Evolutionary conservation across 108 stramenopile genomes (phyloP).

Genomic region (Schizochytrium sp.): DNA sequence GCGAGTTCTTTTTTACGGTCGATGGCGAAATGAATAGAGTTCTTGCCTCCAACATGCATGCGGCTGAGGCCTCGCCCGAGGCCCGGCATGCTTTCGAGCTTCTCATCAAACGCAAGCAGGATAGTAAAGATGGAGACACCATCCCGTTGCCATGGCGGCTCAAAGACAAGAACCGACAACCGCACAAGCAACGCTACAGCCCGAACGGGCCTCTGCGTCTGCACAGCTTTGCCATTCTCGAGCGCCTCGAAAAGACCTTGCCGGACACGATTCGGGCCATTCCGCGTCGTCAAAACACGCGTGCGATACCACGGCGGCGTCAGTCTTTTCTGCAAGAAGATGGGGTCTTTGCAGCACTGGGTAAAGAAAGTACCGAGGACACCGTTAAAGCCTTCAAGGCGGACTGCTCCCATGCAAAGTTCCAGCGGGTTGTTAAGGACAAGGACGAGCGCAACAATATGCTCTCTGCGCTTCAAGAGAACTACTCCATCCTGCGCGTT

Average conservation of each 20-base stretch:
- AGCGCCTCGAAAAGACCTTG: neutral
- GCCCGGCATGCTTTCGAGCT: neutral
- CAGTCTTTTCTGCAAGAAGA: neutral
- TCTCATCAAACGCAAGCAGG: neutral
- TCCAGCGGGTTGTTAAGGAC: neutral
- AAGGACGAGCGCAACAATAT: neutral
- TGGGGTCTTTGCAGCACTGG: neutral
- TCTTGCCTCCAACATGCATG: neutral
- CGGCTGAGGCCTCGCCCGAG: neutral
- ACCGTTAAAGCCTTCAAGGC: neutral
- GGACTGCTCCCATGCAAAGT: neutral
- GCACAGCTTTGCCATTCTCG: neutral
- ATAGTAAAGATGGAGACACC: neutral
- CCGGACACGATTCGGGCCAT: neutral
- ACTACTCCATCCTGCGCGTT: neutral
- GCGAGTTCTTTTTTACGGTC: constrained; percentile 6
- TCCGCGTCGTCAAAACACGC: neutral
- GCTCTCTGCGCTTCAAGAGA: neutral
- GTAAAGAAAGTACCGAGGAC: neutral
- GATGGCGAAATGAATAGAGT: neutral
- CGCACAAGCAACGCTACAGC: neutral
- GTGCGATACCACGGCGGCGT: neutral
- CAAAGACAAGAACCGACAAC: too few relatives aligned
- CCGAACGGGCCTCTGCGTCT: neutral
- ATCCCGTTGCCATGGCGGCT: neutral